phyloP scores from a whole-genome alignment of 2,329 filamentous ascomycete species.

The Trichoderma citrinoviride region DNA sequence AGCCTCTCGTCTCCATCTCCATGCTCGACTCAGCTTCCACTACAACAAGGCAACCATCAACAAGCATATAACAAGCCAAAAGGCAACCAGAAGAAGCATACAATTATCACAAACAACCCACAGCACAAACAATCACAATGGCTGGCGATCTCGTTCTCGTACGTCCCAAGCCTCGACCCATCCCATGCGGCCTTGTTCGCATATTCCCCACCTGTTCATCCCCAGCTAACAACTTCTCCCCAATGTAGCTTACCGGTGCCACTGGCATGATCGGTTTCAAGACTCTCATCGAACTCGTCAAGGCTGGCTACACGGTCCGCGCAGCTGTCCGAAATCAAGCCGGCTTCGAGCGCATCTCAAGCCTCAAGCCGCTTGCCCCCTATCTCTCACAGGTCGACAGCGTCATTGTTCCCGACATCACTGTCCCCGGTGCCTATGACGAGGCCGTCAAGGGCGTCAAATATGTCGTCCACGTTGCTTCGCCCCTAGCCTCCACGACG shows the following conservation, averaged over 20 bases:
- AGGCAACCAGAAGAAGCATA: no score
- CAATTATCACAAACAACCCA: background rate
- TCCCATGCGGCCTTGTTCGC: no score
- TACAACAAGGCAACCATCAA: background rate
- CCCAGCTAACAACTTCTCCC: background rate
- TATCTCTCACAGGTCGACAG: constrained; percentile 26
- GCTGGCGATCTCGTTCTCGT: constrained; percentile 20
- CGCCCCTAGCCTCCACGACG: constrained; percentile 25
- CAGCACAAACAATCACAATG: background rate
- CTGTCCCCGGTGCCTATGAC: constrained; percentile 38
- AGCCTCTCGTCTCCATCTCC: background rate
- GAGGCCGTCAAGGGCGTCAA: constrained; percentile 39
- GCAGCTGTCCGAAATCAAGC: constrained; percentile 31
- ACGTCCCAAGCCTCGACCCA: no score
- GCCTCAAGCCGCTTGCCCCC: constrained; percentile 14
- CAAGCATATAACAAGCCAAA: background rate
- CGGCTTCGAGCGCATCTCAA: constrained; percentile 22
- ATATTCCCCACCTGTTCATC: background rate
- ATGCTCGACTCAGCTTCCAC: background rate
- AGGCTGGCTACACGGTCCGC: constrained; percentile 31
- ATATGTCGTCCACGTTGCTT: constrained; percentile 37
- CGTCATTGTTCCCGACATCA: constrained; percentile 39
- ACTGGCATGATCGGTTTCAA: constrained; percentile 34
- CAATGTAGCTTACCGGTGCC: constrained; percentile 30
- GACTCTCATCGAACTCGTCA: constrained; percentile 28